Base-by-base conservation (phyloP, 2,329 filamentous ascomycete genomes). In the Ustulina deusta region DNA sequence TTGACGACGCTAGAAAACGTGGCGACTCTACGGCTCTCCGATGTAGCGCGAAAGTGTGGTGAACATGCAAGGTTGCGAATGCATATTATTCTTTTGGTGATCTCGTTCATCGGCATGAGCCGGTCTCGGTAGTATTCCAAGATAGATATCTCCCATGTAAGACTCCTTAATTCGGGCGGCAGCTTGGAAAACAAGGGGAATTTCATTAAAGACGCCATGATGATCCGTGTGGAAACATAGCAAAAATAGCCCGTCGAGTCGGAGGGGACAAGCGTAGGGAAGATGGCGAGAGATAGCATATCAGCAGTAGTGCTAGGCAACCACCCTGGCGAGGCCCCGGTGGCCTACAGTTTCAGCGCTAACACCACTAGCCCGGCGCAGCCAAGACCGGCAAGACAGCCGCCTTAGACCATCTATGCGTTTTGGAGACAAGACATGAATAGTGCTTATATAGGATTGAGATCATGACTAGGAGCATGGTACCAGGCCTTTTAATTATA, bases 41-140 rank as follows among this genome's bases (percentile, higher is more conserved):
- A n/a, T 25, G 48, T 61, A 15, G 49, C 38, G 13, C 1, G 9
- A 36, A 61, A 55, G 46, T 61, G 57, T 40, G 57, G 6, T 20
- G 59, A 55, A 17, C 49, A 46, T 25, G n/a, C 59, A 5, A 61
- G 49, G 13, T 5, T 25, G 6, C n/a, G 38, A 27, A 27, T 25
- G 49, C 59, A 61, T 46, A 54, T n/a, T 1, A 61, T 20, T 36
- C 25, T 44, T 7, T 36, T 44, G n/a, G 49, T 46, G 2, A 1
- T 0, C 5, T 11, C 9, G 1, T 61, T n/a, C 2, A 44, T 6
- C 17, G 48, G 59, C 2, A 61, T 6, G 2, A 61, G 25, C 11
- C 59, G 59, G 36, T 54, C n/a, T 7, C 17, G 48, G n/a, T 61
- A 3, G n/a, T 61, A 6, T n/a, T 49, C 46, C 22, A 49, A 22